A percentile compares a stretch with the other conserved stretches of the same genome.
Evolutionary conservation across 148 eudicot species (phyloP).

Genomic region (Beta vulgaris): DNA sequence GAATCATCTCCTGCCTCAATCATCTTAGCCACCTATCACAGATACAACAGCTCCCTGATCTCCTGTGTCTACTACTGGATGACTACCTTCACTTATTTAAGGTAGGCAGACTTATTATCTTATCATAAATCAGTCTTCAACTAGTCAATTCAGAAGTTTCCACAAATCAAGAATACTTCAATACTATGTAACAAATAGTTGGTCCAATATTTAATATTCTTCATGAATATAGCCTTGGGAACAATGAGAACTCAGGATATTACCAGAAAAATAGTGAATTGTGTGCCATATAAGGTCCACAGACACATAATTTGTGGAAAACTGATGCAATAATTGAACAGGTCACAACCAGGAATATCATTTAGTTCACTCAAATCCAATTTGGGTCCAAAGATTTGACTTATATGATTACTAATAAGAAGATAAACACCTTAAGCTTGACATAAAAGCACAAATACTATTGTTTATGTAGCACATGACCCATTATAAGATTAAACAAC

Average conservation of each 20-base stretch:
- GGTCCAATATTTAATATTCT: background rate
- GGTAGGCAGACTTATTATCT: background rate
- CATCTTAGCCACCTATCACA: slow-evolving; percentile 15
- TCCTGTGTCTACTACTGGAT: too few relatives aligned
- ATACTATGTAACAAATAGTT: background rate
- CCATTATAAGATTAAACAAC: background rate
- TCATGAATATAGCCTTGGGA: background rate
- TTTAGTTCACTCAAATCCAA: background rate
- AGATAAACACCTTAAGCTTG: background rate
- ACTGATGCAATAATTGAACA: background rate
- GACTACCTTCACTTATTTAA: too few relatives aligned
- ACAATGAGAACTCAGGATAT: background rate
- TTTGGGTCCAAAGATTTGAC: background rate
- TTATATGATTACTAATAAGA: background rate
- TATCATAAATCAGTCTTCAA: background rate
- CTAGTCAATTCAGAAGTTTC: background rate
- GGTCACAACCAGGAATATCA: background rate
- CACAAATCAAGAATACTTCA: background rate
- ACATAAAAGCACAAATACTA: background rate
- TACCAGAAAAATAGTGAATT: background rate
- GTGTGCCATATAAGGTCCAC: slow-evolving; percentile 5
- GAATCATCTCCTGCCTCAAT: slow-evolving; percentile 25
- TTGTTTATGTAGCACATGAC: background rate
- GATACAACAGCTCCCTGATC: too few relatives aligned
- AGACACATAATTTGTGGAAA: background rate